A percentile compares a stretch with the other conserved stretches of the same genome.
Conservation (phyloP, 805 yeast genomes). For the Wickerhamiella hasegawae region DNA sequence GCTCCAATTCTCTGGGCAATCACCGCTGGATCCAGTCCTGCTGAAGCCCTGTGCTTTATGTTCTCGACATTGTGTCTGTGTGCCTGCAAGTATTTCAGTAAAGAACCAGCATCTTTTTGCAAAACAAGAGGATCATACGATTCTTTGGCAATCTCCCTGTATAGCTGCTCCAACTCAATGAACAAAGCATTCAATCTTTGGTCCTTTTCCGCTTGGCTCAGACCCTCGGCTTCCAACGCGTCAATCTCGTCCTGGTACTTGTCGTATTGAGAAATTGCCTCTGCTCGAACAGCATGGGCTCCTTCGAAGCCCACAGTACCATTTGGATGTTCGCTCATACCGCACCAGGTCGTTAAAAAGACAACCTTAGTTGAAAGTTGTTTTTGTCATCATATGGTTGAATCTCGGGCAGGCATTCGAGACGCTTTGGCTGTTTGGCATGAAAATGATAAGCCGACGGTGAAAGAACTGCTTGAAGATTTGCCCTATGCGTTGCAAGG, state of each 20-base stretch:
- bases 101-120: not conserved
- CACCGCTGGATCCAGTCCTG: not conserved
- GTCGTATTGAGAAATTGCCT: not conserved
- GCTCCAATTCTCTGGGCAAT: not conserved
- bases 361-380: too few species aligned
- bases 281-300: not conserved
- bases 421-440: not conserved
- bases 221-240: not conserved
- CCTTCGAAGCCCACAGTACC: too few species aligned
- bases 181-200: not conserved
- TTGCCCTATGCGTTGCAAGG: constrained; percentile 6
- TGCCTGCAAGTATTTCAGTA: too few species aligned
- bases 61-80: too few species aligned
- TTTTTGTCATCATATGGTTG: too few species aligned
- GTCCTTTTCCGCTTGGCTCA: not conserved
- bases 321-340: too few species aligned
- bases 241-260: not conserved
- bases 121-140: not conserved
- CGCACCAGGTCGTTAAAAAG: too few species aligned
- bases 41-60: not conserved
- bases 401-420: not conserved
- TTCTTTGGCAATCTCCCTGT: not conserved
- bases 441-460: not conserved
- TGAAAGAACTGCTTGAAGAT: not conserved
- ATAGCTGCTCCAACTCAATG: not conserved